Evolutionary conservation across 371 early-diverging fungal genomes (phyloP), one percentile per base, ranked within the genome.

Genomic region (Thermomucor indicae-seudaticae): DNA sequence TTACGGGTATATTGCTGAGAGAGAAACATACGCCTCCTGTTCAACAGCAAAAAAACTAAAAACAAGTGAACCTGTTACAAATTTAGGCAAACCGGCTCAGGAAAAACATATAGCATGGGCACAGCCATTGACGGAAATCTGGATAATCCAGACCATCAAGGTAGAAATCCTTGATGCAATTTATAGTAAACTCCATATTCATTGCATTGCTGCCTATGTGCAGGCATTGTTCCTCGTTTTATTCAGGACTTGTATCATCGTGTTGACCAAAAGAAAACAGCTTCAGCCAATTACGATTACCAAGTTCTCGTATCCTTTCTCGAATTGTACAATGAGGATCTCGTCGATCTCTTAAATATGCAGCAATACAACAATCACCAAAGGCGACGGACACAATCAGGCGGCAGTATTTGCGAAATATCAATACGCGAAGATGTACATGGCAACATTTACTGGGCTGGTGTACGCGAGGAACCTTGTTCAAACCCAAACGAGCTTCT

Each of bases 251-350:
- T 95, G 29, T 95, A 75, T 53, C 51, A 49, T 17, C 63, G 67
- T 32, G 59, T 60, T 46, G 50, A 74, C 6, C 49, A 62, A 24
- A 49, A 49, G 30, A 37, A 40, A 55, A 20, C 17, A 16, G 7
- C 29, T 41, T 20, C 8, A 10, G 28, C 62, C 11, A 28, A 53
- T 4, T 76, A 64, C 46, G 67, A 83, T 20, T 82, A 76, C 39
- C 75, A 82, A 53, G 81, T 89, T 22, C 73, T 57, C 41, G 81
- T 86, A 5, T 83, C 92, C 30, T 96, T 89, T 68, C 60, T 97
- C 22, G 99, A 99, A 67, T 70, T 99, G 19, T 98, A 99, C 77
- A 99, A 99, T 67, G 99, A 99, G 72, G 93, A 93, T 44, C 66
- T 96, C 5, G 80, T 85, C 11, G 95, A 96, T 66, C 77, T 96